Percentiles rank a stretch among this genome's conserved stretches.
Evolutionary conservation across 1,284 basidiomycete genomes (phyloP).

Genomic region (Puccinia coronata): DNA sequence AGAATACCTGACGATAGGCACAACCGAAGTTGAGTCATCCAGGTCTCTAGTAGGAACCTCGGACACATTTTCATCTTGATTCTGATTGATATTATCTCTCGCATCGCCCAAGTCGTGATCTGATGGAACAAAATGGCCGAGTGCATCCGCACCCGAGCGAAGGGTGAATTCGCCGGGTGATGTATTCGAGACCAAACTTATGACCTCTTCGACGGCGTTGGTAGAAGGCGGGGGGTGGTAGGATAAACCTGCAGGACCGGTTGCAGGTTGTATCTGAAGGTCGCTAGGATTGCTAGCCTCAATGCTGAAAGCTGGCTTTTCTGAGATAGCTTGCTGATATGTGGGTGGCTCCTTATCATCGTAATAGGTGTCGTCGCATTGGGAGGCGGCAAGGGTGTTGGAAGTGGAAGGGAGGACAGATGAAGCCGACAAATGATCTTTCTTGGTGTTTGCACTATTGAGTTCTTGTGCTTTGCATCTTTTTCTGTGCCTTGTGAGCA

Average conservation of each 20-base stretch:
- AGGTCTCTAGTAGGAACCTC: not conserved
- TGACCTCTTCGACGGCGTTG: not conserved
- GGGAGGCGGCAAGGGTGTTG: not conserved
- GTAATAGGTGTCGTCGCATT: not conserved
- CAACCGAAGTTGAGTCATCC: not conserved
- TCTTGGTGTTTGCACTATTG: not conserved
- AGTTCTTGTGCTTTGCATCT: conserved; percentile 24
- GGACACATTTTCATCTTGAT: not conserved
- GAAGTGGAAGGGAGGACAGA: not conserved
- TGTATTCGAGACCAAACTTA: not conserved
- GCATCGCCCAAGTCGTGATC: not conserved
- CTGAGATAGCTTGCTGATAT: conserved; percentile 18
- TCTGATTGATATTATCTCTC: not conserved
- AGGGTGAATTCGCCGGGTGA: not conserved
- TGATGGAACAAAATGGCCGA: not conserved
- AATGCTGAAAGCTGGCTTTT: not conserved
- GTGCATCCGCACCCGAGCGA: not conserved
- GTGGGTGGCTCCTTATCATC: conserved; percentile 17
- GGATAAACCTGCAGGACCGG: not conserved
- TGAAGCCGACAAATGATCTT: not conserved
- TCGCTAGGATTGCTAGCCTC: not conserved
- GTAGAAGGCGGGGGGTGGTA: not conserved
- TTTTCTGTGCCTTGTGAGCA: conserved; percentile 25
- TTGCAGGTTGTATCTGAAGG: not conserved
- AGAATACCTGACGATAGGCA: not conserved